Conservation (phyloP, 2,329 filamentous ascomycete species). For the Trichoderma oligosporum region DNA sequence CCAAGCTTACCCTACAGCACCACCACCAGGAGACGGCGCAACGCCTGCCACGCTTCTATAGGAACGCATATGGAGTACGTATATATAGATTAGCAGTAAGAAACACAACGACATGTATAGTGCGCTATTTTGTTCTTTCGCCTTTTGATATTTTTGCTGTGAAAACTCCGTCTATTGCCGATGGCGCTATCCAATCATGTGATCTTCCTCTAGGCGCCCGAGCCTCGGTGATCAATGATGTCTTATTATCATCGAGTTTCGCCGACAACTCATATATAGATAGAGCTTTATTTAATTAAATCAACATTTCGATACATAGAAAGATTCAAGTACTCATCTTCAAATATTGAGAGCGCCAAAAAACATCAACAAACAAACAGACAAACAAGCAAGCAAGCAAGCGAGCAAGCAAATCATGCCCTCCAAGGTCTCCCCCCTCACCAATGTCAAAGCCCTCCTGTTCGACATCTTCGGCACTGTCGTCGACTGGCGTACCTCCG, state of each 20-base stretch:
- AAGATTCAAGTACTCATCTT: too few species aligned
- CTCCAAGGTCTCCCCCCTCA: slow-evolving; percentile 26
- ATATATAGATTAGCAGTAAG: too few species aligned
- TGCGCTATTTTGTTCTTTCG: background rate
- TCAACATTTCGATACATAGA: background rate
- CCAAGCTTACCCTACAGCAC: slow-evolving; percentile 3
- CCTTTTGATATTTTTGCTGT: background rate
- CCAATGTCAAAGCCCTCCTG: slow-evolving; percentile 54
- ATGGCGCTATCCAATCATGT: slow-evolving; percentile 16
- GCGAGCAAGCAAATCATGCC: slow-evolving; percentile 25
- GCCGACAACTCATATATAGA: too few species aligned
- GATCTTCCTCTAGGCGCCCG: background rate
- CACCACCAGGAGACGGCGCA: background rate
- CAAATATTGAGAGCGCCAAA: too few species aligned
- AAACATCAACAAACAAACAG: background rate
- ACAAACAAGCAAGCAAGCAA: background rate
- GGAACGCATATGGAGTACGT: background rate
- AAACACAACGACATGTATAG: background rate
- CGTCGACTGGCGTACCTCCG: slow-evolving; percentile 71
- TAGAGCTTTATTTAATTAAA: too few species aligned
- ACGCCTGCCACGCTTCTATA: background rate
- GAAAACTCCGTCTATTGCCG: background rate
- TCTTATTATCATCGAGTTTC: too few species aligned
- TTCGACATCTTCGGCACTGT: slow-evolving; percentile 80
- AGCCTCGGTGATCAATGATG: slow-evolving; percentile 6